Evolutionary conservation across 2,329 filamentous ascomycete genomes (phyloP), one percentile per base, ranked within the genome.

Genomic region (Fusarium bulbicola): DNA sequence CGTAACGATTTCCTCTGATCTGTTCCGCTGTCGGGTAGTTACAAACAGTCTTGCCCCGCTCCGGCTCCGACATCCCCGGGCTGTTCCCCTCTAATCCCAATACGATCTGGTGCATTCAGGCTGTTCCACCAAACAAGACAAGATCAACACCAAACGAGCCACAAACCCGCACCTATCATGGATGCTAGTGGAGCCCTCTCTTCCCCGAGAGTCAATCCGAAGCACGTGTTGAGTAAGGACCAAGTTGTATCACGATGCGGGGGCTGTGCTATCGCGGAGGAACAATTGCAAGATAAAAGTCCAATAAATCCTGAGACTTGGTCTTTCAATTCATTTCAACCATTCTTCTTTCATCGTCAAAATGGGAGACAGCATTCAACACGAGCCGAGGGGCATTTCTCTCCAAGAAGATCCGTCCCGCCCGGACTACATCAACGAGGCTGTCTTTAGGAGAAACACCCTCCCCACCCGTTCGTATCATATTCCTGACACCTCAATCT

Each of bases 391-490:
- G 73, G 79, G 79, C 36, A 79, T 84, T 28, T 30, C 79, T 53
- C 78, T 73, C 20, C 81, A 83, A 53, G 79, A 84, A 67, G 75
- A 82, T 54, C 66, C 76, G 36, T 77, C 78, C 57, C 81, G 76
- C 50, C 82, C 85, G 42, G 87, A 89, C 74, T 89, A 86, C 59
- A 80, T 78, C 70, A 87, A 88, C 74, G 83, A 87, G 72, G 80
- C 84, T 26, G 82, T 89, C 64, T 86, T 89, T 66, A 81, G 87
- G 57, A 83, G 87, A 66, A 88, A 89, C 76, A 84, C 85, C 26
- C 83, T 90, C 1, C 85, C 86, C 16, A 80, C 87, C 4, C 84
- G 87, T 39, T 83, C 86, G 30, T 89, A 89, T 76, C 82, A 85
- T 76, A 85, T 90, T 56, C 87, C 88, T 4, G 80, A 86, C 36